Evolutionary conservation across 1,284 basidiomycete species (phyloP).

Genomic region (Boletus semigastroideus): DNA sequence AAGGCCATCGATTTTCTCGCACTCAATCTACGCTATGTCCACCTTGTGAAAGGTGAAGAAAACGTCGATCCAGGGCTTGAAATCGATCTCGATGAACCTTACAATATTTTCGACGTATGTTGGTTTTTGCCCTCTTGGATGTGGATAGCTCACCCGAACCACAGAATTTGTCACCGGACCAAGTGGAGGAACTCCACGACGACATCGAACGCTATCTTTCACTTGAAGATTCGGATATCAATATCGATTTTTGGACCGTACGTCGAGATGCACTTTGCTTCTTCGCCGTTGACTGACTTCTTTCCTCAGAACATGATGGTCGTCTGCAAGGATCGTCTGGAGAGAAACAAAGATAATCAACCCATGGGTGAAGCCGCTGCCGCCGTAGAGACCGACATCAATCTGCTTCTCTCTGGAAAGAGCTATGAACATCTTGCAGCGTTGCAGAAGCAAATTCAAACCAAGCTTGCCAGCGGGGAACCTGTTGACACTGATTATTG

Average conservation of each 20-base stretch:
- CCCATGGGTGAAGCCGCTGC: constrained; percentile 64
- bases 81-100: constrained; percentile 98
- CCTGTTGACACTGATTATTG: constrained; percentile 98
- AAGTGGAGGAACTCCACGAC: constrained; percentile 91
- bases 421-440: constrained; percentile 79
- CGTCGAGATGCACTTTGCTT: constrained; percentile 31
- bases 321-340: constrained; percentile 91
- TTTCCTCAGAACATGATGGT: constrained; percentile 86
- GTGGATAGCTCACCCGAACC: constrained; percentile 21
- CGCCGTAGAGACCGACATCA: constrained; percentile 81
- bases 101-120: constrained; percentile 88
- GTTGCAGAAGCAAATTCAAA: constrained; percentile 85
- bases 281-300: constrained; percentile 9
- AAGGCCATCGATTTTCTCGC: constrained; percentile 95
- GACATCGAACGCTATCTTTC: constrained; percentile 93
- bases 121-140: not conserved
- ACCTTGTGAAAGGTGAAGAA: constrained; percentile 62
- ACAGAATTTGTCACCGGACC: constrained; percentile 82
- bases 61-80: constrained; percentile 86
- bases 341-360: constrained; percentile 63
- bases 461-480: constrained; percentile 88
- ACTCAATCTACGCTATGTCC: constrained; percentile 88
- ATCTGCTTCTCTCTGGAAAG: constrained; percentile 74
- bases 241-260: constrained; percentile 97
- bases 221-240: constrained; percentile 81